A percentile compares a stretch with the other conserved stretches of the same genome.
These are phyloP conservation scores for Penicillium bovifimosum DNA, from an alignment of 495 filamentous ascomycete genomes.

Conservation along the genomic window DNA sequence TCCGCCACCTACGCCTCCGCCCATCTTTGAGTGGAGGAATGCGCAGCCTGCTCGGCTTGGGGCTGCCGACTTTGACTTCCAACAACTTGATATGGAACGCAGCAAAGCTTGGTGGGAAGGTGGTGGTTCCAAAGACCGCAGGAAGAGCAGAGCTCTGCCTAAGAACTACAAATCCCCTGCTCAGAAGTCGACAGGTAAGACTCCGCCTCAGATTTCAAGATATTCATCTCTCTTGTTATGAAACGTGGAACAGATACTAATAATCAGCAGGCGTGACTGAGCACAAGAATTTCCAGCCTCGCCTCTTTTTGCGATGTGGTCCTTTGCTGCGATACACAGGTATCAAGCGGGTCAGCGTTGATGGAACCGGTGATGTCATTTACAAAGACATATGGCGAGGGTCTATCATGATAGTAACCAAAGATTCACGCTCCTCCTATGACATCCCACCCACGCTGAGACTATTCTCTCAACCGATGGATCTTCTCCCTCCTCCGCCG, in stretches of 20 bases:
- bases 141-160: slow-evolving; percentile 39
- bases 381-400: slow-evolving; percentile 85
- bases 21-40: slow-evolving; percentile 41
- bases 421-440: slow-evolving; percentile 74
- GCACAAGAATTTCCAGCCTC: slow-evolving; percentile 70
- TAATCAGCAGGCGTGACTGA: slow-evolving; percentile 17
- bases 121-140: slow-evolving; percentile 28
- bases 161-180: slow-evolving; percentile 36
- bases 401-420: slow-evolving; percentile 88
- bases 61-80: slow-evolving; percentile 39
- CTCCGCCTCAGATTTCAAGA: background rate
- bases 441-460: slow-evolving; percentile 70
- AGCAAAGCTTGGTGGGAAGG: slow-evolving; percentile 47
- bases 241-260: slow-evolving; percentile 12
- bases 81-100: slow-evolving; percentile 33
- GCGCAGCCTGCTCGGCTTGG: slow-evolving; percentile 32
- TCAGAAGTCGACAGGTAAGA: slow-evolving; percentile 35
- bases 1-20: slow-evolving; percentile 44
- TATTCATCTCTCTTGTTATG: background rate
- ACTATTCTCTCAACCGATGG: slow-evolving; percentile 80
- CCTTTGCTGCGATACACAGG: slow-evolving; percentile 86
- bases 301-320: slow-evolving; percentile 80
- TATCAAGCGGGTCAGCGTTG: slow-evolving; percentile 43
- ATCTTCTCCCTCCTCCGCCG: slow-evolving; percentile 78
- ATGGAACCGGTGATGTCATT: slow-evolving; percentile 32